A percentile compares a stretch with the other conserved stretches of the same genome.
Evolutionary conservation across 139 green algal genomes (phyloP).

Genomic region (Tetradesmus obliquus): DNA sequence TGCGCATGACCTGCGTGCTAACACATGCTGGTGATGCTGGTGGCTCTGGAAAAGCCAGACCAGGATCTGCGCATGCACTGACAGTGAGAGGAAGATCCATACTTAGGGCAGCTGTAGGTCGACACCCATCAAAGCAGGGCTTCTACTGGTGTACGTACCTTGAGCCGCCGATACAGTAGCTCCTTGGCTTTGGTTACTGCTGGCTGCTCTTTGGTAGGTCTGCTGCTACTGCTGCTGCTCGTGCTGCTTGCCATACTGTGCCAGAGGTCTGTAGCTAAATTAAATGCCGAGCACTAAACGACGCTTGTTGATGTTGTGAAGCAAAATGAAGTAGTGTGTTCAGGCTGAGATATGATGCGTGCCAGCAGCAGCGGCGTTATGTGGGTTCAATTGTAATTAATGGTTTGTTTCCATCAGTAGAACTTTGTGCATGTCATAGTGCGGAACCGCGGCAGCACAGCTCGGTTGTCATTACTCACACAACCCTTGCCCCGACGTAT

Average conservation of each 20-base stretch:
- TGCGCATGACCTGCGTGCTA: neutral
- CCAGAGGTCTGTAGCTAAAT: too few species aligned
- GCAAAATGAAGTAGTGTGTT: too few species aligned
- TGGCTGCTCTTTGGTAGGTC: slow-evolving; percentile 4
- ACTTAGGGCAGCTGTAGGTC: too few species aligned
- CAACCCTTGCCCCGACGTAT: neutral
- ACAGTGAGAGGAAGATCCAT: too few species aligned
- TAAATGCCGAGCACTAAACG: neutral
- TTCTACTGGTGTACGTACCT: neutral
- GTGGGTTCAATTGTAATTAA: neutral
- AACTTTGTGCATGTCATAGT: neutral
- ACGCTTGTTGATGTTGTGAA: neutral
- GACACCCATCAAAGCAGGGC: neutral
- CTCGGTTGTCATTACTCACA: neutral
- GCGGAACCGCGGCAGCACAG: neutral
- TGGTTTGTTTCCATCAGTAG: neutral
- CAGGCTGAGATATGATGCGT: neutral
- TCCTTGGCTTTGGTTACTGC: slow-evolving; percentile 30
- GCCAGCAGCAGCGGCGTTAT: neutral
- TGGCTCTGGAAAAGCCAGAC: neutral
- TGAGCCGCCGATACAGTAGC: slow-evolving; percentile 34
- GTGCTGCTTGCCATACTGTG: neutral
- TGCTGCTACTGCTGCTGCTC: slow-evolving; percentile 17
- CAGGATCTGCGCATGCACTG: neutral
- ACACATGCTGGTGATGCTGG: too few species aligned